A percentile compares a stretch with the other conserved stretches of the same genome.
Conservation (phyloP, 371 early-diverging fungal genomes). For the Mortierella sp. region DNA sequence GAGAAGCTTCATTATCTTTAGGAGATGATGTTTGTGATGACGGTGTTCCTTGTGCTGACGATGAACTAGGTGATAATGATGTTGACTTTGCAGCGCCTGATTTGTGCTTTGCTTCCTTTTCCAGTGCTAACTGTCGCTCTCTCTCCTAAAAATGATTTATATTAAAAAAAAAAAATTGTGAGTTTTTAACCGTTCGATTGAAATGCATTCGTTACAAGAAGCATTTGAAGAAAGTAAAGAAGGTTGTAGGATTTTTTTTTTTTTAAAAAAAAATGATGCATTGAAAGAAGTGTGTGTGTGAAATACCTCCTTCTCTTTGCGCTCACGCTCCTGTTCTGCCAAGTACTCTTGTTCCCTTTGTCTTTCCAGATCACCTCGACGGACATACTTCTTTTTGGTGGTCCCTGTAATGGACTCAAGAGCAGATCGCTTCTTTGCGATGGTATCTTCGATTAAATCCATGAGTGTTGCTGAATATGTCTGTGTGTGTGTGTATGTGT, state of each 20-base stretch:
- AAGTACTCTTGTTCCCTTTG: conserved; percentile 75
- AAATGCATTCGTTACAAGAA: not conserved
- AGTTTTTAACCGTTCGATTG: not conserved
- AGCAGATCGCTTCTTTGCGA: conserved; percentile 50
- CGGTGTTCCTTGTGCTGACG: not conserved
- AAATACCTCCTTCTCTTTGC: conserved; percentile 66
- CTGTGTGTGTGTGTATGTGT: not conserved
- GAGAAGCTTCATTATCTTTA: not conserved
- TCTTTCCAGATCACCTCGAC: conserved; percentile 82
- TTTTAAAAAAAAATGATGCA: not conserved
- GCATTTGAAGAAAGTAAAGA: not conserved
- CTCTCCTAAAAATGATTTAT: conserved; percentile 23
- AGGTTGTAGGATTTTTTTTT: not conserved
- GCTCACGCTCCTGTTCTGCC: conserved; percentile 65
- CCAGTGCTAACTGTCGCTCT: conserved; percentile 40
- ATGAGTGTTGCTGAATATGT: conserved; percentile 1
- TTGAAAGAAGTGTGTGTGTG: not conserved
- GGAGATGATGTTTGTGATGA: conserved; percentile 14
- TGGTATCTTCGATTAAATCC: conserved; percentile 47
- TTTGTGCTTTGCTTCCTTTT: conserved; percentile 56
- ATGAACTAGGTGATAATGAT: not conserved
- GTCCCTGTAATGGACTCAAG: conserved; percentile 41
- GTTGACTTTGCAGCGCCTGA: conserved; percentile 7
- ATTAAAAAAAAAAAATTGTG: not conserved
- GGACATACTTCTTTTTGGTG: conserved; percentile 77